Evolutionary conservation across 257 asterid genomes (phyloP), one percentile per base, ranked within the genome.

Genomic region (Fraxinus anomala): DNA sequence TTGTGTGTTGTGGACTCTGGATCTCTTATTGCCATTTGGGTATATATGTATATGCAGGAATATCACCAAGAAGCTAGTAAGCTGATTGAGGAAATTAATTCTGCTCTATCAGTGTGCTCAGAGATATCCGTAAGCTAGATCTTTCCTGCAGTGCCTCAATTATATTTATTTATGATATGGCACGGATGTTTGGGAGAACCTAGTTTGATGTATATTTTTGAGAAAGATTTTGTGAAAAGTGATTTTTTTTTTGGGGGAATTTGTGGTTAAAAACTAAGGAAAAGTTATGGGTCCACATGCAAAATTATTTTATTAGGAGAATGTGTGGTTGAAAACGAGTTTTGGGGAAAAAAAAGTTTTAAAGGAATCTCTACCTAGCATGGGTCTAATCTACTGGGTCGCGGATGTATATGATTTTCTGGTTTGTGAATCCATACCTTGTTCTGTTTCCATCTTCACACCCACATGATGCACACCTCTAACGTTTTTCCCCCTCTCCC

Each of bases 61-160:
- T 88, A 82, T 85, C 87, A 84, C 77, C 84, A 86, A 81, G 90
- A 86, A 80, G 97, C 95, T 24, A 78, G 71, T 54, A 42, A 71
- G 71, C 86, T 94, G 92, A 89, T 83, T 80, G 86, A 83, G 76
- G 95, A 94, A 85, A 90, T 92, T 73, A 87, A 87, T 82, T 79
- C 83, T 83, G 89, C 93, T 80, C 84, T 92, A 77, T 56, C 84
- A 33, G 51, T 23, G 73, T 75, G 80, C 69, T 83, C 95, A 21
- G 88, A 75, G 73, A 74, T 82, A 80, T 85, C 90, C 76, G 97
- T 92, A 88, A 89, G 96, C 76, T 49, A 54, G 80, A 69, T 75
- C 40, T 79, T 80, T 77, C 66, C 36, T 73, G 23, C 66, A 72
- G 61, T 83, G 73, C 37, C 44, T 77, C 24, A 11, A 73, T 72